These are phyloP conservation scores for Euphorbia corollata DNA, from an alignment of 441 rosid genomes.

Conservation along the genomic window DNA sequence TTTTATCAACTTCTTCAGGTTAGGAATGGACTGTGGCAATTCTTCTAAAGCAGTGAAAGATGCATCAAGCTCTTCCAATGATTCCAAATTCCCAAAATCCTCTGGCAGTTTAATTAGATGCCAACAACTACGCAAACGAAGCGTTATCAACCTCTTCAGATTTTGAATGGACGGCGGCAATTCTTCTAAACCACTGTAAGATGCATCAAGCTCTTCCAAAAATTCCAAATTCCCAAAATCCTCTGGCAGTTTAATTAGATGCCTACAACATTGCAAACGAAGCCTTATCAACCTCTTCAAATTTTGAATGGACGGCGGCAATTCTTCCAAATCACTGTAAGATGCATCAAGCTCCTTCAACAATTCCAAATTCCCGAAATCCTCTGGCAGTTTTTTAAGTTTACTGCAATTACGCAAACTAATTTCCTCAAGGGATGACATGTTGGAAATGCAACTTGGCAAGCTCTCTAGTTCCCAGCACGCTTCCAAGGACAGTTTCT, in stretches of 20 bases:
- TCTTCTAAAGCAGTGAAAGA: neutral
- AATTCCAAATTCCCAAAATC: neutral
- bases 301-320: neutral
- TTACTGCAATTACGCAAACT: neutral
- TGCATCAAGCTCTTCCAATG: too few relatives aligned
- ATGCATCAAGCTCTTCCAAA: neutral
- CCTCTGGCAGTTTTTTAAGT: neutral
- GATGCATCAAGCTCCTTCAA: neutral
- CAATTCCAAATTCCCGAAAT: neutral
- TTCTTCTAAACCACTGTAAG: neutral
- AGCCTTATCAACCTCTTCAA: neutral
- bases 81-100: neutral
- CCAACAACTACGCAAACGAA: too few relatives aligned
- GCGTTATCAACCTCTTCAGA: neutral
- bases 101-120: neutral
- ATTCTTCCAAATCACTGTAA: neutral
- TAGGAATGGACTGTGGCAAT: neutral
- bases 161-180: neutral
- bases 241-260: neutral
- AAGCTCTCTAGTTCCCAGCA: neutral
- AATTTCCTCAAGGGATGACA: neutral
- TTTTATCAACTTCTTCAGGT: neutral
- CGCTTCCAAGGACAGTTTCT: too few relatives aligned
- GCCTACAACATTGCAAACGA: too few relatives aligned
- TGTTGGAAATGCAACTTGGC: neutral